Conservation (phyloP, 2,329 filamentous ascomycete genomes). For the Conoideocrella luteorostrata region DNA sequence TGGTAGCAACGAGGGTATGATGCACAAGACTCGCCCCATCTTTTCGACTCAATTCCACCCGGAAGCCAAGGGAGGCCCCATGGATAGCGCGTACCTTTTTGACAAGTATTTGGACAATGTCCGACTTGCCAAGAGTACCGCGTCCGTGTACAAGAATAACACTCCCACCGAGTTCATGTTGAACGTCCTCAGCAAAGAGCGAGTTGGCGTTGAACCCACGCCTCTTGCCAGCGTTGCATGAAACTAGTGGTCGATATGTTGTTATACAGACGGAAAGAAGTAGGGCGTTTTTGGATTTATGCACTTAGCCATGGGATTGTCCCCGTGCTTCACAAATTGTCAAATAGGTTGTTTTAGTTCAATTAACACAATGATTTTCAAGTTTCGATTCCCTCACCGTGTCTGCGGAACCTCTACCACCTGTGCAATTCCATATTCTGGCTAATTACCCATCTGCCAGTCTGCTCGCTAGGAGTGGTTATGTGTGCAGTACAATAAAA, state of each 20-base stretch:
- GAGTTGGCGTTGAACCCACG: constrained; percentile 74
- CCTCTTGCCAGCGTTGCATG: constrained; percentile 48
- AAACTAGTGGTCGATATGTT: constrained; percentile 5
- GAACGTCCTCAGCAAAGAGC: constrained; percentile 87
- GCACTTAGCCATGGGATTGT: no score
- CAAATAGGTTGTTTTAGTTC: no score
- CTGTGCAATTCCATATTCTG: no score
- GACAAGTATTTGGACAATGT: constrained; percentile 94
- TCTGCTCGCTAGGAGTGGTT: no score
- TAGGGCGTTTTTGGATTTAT: constrained; percentile 4
- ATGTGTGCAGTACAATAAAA: no score
- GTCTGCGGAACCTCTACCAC: no score
- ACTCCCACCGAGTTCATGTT: constrained; percentile 81
- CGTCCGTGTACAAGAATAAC: constrained; percentile 76
- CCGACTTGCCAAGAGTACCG: constrained; percentile 77
- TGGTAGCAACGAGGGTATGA: constrained; percentile 94
- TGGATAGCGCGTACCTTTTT: constrained; percentile 93
- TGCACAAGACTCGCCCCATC: constrained; percentile 92
- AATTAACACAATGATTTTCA: no score
- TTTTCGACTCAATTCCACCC: constrained; percentile 99
- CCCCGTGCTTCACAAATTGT: no score
- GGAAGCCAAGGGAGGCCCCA: constrained; percentile 92
- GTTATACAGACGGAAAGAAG: constrained; percentile 4
- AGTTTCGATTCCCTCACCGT: no score
- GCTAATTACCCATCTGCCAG: no score